These are phyloP conservation scores for Fraxinus xanthoxyloides DNA, from an alignment of 305 asterid genomes.

Conservation along the genomic window DNA sequence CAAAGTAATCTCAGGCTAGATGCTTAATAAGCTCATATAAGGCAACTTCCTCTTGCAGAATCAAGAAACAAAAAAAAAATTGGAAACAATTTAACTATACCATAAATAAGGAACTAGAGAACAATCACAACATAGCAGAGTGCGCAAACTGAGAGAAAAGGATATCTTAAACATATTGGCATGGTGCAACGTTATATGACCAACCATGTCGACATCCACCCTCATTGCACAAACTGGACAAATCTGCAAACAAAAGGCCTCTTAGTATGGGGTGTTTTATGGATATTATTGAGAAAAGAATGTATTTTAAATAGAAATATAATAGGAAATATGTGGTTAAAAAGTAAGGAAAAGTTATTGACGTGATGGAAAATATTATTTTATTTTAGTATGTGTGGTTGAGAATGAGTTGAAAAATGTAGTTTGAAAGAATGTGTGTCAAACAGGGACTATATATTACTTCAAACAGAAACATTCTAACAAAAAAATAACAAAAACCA, in stretches of 20 bases:
- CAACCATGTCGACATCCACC: slow-evolving; percentile 59
- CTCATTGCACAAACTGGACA: slow-evolving; percentile 52
- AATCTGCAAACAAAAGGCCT: slow-evolving; percentile 32
- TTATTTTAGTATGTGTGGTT: too few species aligned
- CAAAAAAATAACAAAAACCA: not conserved
- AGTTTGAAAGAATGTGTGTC: too few species aligned
- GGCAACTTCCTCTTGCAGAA: not conserved
- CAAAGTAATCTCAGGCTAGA: not conserved
- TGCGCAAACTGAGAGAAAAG: slow-evolving; percentile 32
- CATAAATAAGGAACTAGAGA: not conserved
- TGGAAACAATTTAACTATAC: not conserved
- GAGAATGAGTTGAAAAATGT: too few species aligned
- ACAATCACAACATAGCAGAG: not conserved
- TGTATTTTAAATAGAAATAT: too few species aligned
- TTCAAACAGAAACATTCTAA: not conserved
- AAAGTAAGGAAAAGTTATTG: too few species aligned
- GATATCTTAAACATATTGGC: slow-evolving; percentile 66
- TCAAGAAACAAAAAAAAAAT: not conserved
- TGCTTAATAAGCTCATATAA: not conserved
- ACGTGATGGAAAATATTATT: too few species aligned
- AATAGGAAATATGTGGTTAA: too few species aligned
- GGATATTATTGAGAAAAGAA: too few species aligned
- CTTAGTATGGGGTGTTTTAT: not conserved
- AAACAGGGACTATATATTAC: not conserved
- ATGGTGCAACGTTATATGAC: slow-evolving; percentile 49